phyloP scores from a whole-genome alignment of 2,329 filamentous ascomycete species.

The Corynespora cassiicola region DNA sequence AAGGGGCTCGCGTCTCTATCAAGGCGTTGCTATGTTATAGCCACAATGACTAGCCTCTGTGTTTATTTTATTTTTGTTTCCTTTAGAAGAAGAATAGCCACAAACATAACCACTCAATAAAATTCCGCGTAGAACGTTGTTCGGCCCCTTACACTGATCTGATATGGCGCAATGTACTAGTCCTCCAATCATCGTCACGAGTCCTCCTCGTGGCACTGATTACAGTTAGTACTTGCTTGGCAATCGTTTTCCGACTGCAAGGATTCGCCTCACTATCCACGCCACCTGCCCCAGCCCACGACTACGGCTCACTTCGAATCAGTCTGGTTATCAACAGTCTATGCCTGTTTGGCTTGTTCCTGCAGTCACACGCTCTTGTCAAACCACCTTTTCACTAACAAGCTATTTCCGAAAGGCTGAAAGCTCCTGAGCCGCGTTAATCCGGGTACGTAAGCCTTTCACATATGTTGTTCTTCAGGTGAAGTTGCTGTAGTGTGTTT shows the following conservation, averaged over 20 bases:
- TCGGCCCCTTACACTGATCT: too few species aligned
- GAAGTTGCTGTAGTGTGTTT: conserved; percentile 13
- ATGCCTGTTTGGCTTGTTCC: background rate
- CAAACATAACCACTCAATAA: too few species aligned
- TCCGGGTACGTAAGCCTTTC: background rate
- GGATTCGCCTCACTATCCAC: conserved; percentile 25
- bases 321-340: background rate
- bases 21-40: too few species aligned
- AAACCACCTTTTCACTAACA: conserved; percentile 2
- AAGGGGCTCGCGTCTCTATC: too few species aligned
- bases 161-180: too few species aligned
- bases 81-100: too few species aligned
- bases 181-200: conserved; percentile 24
- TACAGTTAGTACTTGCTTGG: conserved; percentile 20
- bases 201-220: conserved; percentile 22
- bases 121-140: too few species aligned
- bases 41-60: too few species aligned
- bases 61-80: too few species aligned
- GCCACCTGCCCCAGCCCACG: conserved; percentile 10
- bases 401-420: background rate
- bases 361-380: background rate
- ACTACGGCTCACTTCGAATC: conserved; percentile 1
- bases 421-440: background rate
- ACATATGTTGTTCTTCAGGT: too few species aligned
- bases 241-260: conserved; percentile 14